phyloP scores from a whole-genome alignment of 106 monocot genomes.

The Ottelia alismoides region DNA sequence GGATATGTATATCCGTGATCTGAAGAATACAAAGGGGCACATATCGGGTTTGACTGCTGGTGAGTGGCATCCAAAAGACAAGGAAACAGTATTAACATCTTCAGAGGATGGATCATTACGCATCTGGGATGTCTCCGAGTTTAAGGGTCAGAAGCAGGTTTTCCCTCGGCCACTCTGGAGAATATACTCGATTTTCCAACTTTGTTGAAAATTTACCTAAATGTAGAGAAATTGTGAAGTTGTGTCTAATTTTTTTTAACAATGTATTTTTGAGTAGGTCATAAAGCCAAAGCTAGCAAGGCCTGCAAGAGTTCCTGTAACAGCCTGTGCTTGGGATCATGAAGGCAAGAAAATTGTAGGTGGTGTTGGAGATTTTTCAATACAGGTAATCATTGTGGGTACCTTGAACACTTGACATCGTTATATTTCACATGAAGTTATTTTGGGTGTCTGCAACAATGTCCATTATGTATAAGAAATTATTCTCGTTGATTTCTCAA shows the following conservation, averaged over 20 bases:
- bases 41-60: constrained; percentile 92
- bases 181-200: not conserved
- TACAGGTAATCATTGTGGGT: constrained; percentile 85
- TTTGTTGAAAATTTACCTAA: not conserved
- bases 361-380: constrained; percentile 92
- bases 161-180: too few species aligned
- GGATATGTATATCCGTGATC: constrained; percentile 98
- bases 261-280: constrained; percentile 38
- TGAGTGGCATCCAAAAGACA: constrained; percentile 93
- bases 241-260: not conserved
- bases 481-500: too few species aligned
- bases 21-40: constrained; percentile 98
- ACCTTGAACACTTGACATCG: too few species aligned
- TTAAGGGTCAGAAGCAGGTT: constrained; percentile 93
- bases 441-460: too few species aligned
- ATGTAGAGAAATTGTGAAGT: not conserved
- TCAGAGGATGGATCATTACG: constrained; percentile 98
- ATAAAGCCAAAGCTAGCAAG: constrained; percentile 91
- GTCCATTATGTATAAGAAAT: too few species aligned
- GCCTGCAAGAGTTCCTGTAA: constrained; percentile 75
- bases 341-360: constrained; percentile 91
- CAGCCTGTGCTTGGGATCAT: constrained; percentile 87
- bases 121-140: constrained; percentile 92
- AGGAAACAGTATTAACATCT: constrained; percentile 85
- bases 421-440: too few species aligned